Evolutionary conservation across 495 filamentous ascomycete genomes (phyloP).

Genomic region (Penicillium goetzii): DNA sequence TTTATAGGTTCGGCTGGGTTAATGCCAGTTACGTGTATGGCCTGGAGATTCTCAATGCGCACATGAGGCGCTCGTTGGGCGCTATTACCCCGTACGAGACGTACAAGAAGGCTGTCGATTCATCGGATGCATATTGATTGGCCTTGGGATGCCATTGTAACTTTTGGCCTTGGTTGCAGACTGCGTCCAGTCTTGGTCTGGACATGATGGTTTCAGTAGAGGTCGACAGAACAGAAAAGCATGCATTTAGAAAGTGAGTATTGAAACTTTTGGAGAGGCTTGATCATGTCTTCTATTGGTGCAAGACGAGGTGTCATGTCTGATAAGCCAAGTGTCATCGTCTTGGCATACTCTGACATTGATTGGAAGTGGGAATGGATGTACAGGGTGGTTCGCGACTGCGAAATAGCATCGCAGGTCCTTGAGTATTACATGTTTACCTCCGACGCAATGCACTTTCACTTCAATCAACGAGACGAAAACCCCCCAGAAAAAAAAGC

Average conservation of each 20-base stretch:
- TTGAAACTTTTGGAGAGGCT: background rate
- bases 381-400: background rate
- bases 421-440: background rate
- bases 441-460: conserved; percentile 3
- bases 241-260: conserved; percentile 6
- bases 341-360: background rate
- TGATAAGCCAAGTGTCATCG: background rate
- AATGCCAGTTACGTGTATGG: conserved; percentile 96
- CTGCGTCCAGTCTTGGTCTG: background rate
- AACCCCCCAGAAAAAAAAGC: background rate
- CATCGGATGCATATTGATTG: conserved; percentile 33
- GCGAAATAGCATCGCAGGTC: background rate
- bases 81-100: conserved; percentile 81
- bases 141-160: background rate
- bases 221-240: background rate
- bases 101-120: conserved; percentile 50
- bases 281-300: background rate
- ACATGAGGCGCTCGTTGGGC: conserved; percentile 83
- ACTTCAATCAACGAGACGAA: background rate
- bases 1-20: conserved; percentile 90
- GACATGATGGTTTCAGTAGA: background rate
- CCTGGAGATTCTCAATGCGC: conserved; percentile 77
- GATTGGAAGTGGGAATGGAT: background rate
- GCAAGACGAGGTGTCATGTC: background rate
- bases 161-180: background rate